Evolutionary conservation across 306 rosid species (phyloP).

Genomic region (Pueraria montana): DNA sequence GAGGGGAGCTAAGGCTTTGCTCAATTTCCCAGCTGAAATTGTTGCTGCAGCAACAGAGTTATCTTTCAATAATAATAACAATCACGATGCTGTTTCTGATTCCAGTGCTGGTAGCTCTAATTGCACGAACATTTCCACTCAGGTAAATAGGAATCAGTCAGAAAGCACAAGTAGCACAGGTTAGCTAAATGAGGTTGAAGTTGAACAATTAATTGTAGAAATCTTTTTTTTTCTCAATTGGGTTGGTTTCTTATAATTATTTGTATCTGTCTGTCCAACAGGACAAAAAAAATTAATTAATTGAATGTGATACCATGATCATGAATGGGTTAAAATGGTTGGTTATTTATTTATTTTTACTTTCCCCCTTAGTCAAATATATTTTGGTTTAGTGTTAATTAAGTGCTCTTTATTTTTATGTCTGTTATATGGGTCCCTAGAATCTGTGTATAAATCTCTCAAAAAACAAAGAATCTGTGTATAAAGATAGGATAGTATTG

Average conservation of each 20-base stretch:
- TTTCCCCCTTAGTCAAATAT: neutral
- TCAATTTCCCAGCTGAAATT: constrained; percentile 76
- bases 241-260: neutral
- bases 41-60: constrained; percentile 48
- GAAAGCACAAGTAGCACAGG: too few species aligned
- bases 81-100: constrained; percentile 15
- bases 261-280: neutral
- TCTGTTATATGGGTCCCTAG: neutral
- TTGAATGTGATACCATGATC: constrained; percentile 18
- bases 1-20: constrained; percentile 84
- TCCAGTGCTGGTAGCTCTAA: constrained; percentile 50
- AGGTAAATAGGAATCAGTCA: constrained; percentile 2
- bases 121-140: constrained; percentile 14
- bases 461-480: neutral
- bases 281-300: neutral
- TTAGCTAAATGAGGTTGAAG: too few species aligned
- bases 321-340: neutral
- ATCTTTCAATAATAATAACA: constrained; percentile 12
- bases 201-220: neutral
- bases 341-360: neutral
- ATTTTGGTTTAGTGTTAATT: neutral
- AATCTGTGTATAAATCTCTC: neutral
- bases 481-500: neutral
- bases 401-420: neutral
- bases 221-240: neutral